Evolutionary conservation across 2,329 filamentous ascomycete species (phyloP).

Genomic region (Cladosporium sp.): DNA sequence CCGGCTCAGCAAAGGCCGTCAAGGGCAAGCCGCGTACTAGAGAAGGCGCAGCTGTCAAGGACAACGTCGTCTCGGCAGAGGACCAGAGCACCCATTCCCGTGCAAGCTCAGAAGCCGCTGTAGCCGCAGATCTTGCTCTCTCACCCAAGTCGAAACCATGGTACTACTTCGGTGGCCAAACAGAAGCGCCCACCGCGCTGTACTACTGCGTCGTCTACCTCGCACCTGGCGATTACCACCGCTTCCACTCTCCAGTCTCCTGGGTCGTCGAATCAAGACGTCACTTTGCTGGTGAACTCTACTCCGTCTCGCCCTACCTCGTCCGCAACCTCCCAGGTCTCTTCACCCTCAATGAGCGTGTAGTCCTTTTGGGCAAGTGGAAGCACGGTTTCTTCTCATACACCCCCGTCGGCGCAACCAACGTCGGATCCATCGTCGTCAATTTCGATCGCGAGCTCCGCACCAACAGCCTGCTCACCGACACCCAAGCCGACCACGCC

Average conservation of each 20-base stretch:
- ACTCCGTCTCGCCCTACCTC: conserved; percentile 90
- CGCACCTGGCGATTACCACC: conserved; percentile 95
- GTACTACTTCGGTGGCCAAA: conserved; percentile 44
- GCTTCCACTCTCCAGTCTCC: conserved; percentile 91
- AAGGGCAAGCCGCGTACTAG: conserved; percentile 27
- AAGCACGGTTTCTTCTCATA: conserved; percentile 97
- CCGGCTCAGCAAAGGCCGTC: conserved; percentile 53
- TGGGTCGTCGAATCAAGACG: conserved; percentile 94
- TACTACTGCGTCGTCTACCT: conserved; percentile 97
- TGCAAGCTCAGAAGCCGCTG: conserved; percentile 75
- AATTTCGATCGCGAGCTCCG: conserved; percentile 95
- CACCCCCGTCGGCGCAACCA: conserved; percentile 93
- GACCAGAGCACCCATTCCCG: conserved; percentile 73
- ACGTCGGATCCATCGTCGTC: conserved; percentile 93
- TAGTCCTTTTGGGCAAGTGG: conserved; percentile 91
- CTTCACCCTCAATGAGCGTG: conserved; percentile 94
- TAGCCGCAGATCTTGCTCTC: conserved; percentile 78
- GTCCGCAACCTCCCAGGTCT: conserved; percentile 89
- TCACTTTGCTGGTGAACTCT: conserved; percentile 97
- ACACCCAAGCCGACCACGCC: conserved; percentile 85
- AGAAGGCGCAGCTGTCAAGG: conserved; percentile 34
- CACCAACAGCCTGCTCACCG: conserved; percentile 87
- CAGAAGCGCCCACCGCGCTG: conserved; percentile 61
- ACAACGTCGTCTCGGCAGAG: conserved; percentile 34
- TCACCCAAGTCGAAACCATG: conserved; percentile 58